Evolutionary conservation across 805 yeast species (phyloP).

Genomic region (Candida taoyuanica): DNA sequence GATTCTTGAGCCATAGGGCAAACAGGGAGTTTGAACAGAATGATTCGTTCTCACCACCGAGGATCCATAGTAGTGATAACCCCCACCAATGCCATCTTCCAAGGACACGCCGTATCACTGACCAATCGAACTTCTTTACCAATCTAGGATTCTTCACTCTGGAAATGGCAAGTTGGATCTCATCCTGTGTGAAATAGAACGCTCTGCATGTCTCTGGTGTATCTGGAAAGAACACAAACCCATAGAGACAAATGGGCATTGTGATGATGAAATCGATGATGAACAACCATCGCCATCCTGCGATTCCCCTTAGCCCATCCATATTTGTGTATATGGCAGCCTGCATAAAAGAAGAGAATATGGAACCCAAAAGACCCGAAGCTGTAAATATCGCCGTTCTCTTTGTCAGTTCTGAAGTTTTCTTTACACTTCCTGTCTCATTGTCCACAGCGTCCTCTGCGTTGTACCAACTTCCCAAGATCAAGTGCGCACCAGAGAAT

Average conservation of each 20-base stretch:
- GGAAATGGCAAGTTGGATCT: slow-evolving; percentile 36
- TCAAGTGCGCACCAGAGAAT: slow-evolving; percentile 49
- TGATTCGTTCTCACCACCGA: slow-evolving; percentile 47
- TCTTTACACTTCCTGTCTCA: slow-evolving; percentile 19
- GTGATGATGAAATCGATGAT: slow-evolving; percentile 58
- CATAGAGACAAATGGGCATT: slow-evolving; percentile 51
- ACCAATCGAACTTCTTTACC: slow-evolving; percentile 35
- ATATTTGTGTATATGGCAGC: slow-evolving; percentile 45
- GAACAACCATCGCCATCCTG: slow-evolving; percentile 69
- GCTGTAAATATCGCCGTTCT: slow-evolving; percentile 51
- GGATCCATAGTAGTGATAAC: slow-evolving; percentile 46
- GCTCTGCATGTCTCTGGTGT: slow-evolving; percentile 43
- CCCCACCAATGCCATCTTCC: slow-evolving; percentile 56
- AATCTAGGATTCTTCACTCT: slow-evolving; percentile 37
- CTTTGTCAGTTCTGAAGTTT: slow-evolving; percentile 42
- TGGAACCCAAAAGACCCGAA: slow-evolving; percentile 50
- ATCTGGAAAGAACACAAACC: slow-evolving; percentile 57
- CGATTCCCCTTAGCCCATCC: slow-evolving; percentile 36
- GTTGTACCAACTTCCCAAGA: slow-evolving; percentile 52
- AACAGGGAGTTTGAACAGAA: slow-evolving; percentile 43
- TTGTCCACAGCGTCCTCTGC: slow-evolving; percentile 27
- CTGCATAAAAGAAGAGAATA: slow-evolving; percentile 54
- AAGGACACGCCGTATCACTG: slow-evolving; percentile 37
- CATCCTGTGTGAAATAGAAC: slow-evolving; percentile 38
- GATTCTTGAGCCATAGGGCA: slow-evolving; percentile 41